Base-by-base conservation (phyloP, 305 asterid species). In the Plantago coronopus region DNA sequence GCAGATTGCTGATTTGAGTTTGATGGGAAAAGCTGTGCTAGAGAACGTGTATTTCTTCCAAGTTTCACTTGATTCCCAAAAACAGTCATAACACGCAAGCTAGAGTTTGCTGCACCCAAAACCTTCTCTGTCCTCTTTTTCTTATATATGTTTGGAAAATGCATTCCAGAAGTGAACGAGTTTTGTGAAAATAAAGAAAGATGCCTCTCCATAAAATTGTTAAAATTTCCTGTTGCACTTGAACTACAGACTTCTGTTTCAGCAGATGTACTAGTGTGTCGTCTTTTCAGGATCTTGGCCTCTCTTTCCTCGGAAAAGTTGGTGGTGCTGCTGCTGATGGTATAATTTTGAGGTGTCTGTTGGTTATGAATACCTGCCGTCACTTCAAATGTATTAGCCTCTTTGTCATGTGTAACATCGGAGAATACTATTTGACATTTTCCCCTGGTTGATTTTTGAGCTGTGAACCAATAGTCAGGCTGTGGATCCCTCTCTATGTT, bases 341-440 rank as follows among this genome's bases (percentile, higher is more conserved):
- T 81, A 69, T 68, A 64, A 66, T 69, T 75, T 4, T 66, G 68
- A 58, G 71, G 66, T 49, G 68, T 66, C 49, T 56, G 53, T 18
- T 67, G 80, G 42, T 53, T 37, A 25, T 54, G 65, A 27, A 59
- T 59, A 66, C 65, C 68, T 66, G 51, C 66, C 34, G 71, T 68
- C 72, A 71, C 67, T 66, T 70, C 80, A 62, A 31, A 53, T 42
- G 29, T 54, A 69, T 73, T 74, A 31, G 62, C 82, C 74, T 78
- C 91, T 83, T 83, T 81, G 57, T 84, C 95, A 23, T 79, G 94
- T 46, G 95, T 84, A 47, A 65, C 81, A 59, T 85, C 79, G 0
- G 95, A 83, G 82, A 87, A 87, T 54, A 87, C 65, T 69, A 89
- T 75, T 61, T 78, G 90, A 69, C 93, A 82, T 78, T 79, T 89